phyloP scores from a whole-genome alignment of 1,139 yeast genomes.

The Geotrichum klebahnii region DNA sequence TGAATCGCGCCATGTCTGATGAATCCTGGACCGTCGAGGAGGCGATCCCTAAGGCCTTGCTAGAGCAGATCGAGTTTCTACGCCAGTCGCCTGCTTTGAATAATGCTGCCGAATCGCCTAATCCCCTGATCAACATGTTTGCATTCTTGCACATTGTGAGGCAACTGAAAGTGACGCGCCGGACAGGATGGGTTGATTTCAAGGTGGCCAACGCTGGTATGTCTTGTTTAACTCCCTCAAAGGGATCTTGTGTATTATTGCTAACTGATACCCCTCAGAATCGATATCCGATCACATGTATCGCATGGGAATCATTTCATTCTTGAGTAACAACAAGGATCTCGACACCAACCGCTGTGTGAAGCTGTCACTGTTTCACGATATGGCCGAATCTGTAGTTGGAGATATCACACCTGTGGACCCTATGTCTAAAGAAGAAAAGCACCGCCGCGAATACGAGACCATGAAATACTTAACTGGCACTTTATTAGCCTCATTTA shows the following conservation, averaged over 20 bases:
- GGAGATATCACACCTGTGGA: constrained; percentile 94
- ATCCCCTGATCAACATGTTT: constrained; percentile 16
- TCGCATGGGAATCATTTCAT: constrained; percentile 81
- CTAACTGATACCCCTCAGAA: constrained; percentile 48
- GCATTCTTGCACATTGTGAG: constrained; percentile 70
- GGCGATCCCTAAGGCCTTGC: constrained; percentile 18
- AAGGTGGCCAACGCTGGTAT: constrained; percentile 52
- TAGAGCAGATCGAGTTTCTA: constrained; percentile 16
- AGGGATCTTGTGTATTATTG: constrained; percentile 18
- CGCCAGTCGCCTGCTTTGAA: constrained; percentile 15
- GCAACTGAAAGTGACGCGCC: constrained; percentile 68
- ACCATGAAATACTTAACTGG: constrained; percentile 64
- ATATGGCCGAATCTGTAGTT: constrained; percentile 87
- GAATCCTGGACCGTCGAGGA: constrained; percentile 19
- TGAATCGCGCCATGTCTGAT: not conserved
- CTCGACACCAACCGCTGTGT: constrained; percentile 57
- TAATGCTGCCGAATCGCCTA: not conserved
- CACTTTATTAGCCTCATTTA: constrained; percentile 57
- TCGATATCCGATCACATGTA: constrained; percentile 95
- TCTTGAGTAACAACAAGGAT: constrained; percentile 57
- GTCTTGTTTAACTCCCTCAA: not conserved
- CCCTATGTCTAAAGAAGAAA: constrained; percentile 59
- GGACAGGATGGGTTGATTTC: constrained; percentile 93
- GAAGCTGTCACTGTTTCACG: constrained; percentile 85
- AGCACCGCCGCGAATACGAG: constrained; percentile 74